Base-by-base conservation (phyloP, 2,329 filamentous ascomycete species). In the Colletotrichum euphorbiae region DNA sequence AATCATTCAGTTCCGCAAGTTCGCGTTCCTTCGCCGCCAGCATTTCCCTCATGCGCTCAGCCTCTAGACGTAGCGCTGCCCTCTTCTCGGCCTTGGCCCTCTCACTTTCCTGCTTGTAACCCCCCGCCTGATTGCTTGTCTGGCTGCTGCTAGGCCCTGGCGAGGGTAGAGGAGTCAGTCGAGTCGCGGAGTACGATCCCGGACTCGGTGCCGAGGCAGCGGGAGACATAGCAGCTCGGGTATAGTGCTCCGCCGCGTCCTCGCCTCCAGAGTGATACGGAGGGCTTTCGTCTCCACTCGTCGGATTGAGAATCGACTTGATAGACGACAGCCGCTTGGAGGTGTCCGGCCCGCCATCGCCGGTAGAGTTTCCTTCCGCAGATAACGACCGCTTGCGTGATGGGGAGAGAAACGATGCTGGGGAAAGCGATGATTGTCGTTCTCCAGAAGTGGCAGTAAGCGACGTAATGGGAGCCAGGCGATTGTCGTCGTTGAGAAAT, bases 11-110 rank as follows among this genome's bases (percentile, higher is more conserved):
- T 59, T 57, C 57, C 4, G 90, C 89, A 64, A 94, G 80, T 74
- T 94, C 92, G 52, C 89, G 84, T 78, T 94, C 92, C 74, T 94
- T 94, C 12, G 88, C 90, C 9, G 89, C 85, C 33, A 94, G 82
- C 77, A 91, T 83, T 76, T 90, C 88, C 42, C 91, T 86, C 89
- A 96, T 96, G 59, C 84, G 84, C 74, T 94, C 91, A 0, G 92
- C 89, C 77, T 97, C 93, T 24, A 89, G 84, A 75, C 90, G 86
- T 55, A 97, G 80, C 54, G 89, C 86, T 8, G 87, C 87, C 55
- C 91, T 85, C 62, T 89, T 85, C 71, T 92, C 90, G 4, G 85
- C 84, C 72, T 87, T 90, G 7, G 82, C 75, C 13, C 81, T 81
- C 33, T 87, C 86, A n/a, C 77, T 79, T 33, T 88, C 84, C 11